Evolutionary conservation across 371 early-diverging fungal genomes (phyloP), one percentile per base, ranked within the genome.

Genomic region (Rhizopus sp.): DNA sequence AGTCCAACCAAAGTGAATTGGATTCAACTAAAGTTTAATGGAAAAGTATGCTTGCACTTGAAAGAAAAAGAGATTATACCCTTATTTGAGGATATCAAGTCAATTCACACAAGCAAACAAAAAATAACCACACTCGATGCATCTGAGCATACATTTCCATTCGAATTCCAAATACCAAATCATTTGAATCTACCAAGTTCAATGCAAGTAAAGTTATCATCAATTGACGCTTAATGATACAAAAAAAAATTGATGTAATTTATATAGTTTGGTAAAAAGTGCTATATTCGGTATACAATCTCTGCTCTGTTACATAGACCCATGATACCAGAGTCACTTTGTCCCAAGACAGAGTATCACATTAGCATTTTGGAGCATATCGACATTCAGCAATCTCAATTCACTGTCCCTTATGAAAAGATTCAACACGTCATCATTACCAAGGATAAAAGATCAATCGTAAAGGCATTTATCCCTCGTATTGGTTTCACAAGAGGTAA

Each of bases 401-500:
- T 69, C 30, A 53, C 51, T 8, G 38, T 60, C 38, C 63, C 71
- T 15, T 69, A 69, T 32, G 75, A 76, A 49, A 65, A 77, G 39
- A 52, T 39, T 0, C 35, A 51, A 10, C 63, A 69, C 13, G 57
- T 74, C 7, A 47, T 51, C 37, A 17, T 70, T 29, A 47, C 68
- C 17, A 49, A 57, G 31, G 66, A 63, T 33, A 57, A 68, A 50
- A 68, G 71, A 48, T 62, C 61, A 29, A 69, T 62, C 38, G 56
- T 75, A 29, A 66, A 54, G 45, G 68, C 66, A 35, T 67, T 69
- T 16, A 67, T 77, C 31, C 77, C 80, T 32, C 68, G 73, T 9
- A 56, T 66, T 34, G 80, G 80, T 49, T 77, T 64, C 56, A 76
- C 77, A 56, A 63, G 77, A 75, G 80, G 80, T 74, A 62, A 62